Evolutionary conservation across 1,139 yeast genomes (phyloP), one percentile per base, ranked within the genome.

Genomic region (Taiozyma sp.): DNA sequence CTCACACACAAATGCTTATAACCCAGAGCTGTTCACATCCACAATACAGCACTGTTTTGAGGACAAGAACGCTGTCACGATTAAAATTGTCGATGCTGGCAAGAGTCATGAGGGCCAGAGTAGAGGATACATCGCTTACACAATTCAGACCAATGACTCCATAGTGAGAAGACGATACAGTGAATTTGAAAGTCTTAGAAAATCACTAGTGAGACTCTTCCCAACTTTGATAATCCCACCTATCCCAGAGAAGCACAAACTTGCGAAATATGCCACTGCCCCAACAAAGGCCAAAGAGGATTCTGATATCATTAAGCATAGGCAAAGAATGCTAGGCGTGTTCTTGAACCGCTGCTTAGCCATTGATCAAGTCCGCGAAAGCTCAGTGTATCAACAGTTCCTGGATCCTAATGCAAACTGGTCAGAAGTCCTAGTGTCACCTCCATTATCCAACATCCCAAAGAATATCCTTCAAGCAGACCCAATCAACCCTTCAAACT

Each of bases 151-250:
- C 19, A 83, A 81, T 28, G 83, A 81, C 7, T 68, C 80, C 22
- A 74, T 81, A 30, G 76, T 81, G 29, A 74, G 95, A 57, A 72
- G 96, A 56, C 74, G 97, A 32, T 89, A 89, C 65, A 83, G 91
- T 48, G 97, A 89, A 64, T 89, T 89, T 65, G 96, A 86, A 60
- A 80, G 87, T 52, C 73, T 89, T 45, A 71, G 96, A 52, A 83
- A 77, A 26, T 76, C 83, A 13, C 72, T 89, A 26, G 73, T 81
- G 6, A 80, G 82, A 60, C 70, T 85, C 30, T 87, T 84, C 61
- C 96, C 96, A 4, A 78, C 89, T n/a, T 63, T 82, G n/a, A 77
- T 89, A 11, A 80, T 89, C n/a, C 97, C 97, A 3, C 96, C 96
- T 2, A 88, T 89, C 39, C 97, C 97, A 0, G 95, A 88, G 53